These are phyloP conservation scores for Erodium trifolium DNA, from an alignment of 441 rosid species.

Conservation along the genomic window DNA sequence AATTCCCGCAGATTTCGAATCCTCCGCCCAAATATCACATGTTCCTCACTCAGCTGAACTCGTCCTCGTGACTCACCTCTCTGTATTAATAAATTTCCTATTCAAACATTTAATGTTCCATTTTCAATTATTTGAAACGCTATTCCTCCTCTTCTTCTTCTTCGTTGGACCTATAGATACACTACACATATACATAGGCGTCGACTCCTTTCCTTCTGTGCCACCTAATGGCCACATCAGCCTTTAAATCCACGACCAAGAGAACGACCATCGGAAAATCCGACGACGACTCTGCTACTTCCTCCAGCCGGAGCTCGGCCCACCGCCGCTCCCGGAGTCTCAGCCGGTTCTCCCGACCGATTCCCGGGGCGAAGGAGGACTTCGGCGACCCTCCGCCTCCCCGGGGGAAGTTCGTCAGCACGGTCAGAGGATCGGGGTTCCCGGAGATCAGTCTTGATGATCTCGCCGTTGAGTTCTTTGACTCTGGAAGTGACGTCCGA, in stretches of 20 bases:
- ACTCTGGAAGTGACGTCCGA: slow-evolving; percentile 29
- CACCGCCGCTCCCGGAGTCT: slow-evolving; percentile 73
- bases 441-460: slow-evolving; percentile 81
- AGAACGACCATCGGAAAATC: slow-evolving; percentile 39
- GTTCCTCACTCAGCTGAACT: not conserved
- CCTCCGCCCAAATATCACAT: not conserved
- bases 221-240: slow-evolving; percentile 61
- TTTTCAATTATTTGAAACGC: too few species aligned
- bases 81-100: too few species aligned
- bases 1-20: not conserved
- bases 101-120: too few species aligned
- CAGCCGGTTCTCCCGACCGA: slow-evolving; percentile 68
- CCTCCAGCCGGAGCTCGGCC: slow-evolving; percentile 32
- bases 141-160: not conserved
- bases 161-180: not conserved
- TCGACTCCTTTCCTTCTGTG: not conserved
- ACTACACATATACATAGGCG: not conserved
- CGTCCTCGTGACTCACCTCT: too few species aligned
- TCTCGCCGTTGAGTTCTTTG: slow-evolving; percentile 61
- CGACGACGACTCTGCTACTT: slow-evolving; percentile 28
- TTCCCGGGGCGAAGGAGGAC: slow-evolving; percentile 25
- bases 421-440: slow-evolving; percentile 65
- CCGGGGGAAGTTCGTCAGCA: slow-evolving; percentile 71
- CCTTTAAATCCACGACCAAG: slow-evolving; percentile 58
- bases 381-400: slow-evolving; percentile 40